Evolutionary conservation across 2,329 filamentous ascomycete genomes (phyloP).

Genomic region (Fusarium sp.): DNA sequence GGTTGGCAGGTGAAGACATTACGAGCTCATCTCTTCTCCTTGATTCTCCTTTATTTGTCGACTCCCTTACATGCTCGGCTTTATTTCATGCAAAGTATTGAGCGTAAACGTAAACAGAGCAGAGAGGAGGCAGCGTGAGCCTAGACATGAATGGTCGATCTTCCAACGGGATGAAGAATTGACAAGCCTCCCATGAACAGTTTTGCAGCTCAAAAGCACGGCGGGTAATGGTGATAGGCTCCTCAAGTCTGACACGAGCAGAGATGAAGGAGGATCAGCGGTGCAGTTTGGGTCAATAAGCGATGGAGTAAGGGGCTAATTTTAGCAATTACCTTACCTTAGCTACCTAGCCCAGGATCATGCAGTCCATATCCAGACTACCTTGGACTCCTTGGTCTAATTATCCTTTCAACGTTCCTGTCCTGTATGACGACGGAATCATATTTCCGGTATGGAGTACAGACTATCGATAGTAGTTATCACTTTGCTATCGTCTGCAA

Average conservation of each 20-base stretch:
- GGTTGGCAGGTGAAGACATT: conserved; percentile 36
- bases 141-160: conserved; percentile 32
- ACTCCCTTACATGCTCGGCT: conserved; percentile 26
- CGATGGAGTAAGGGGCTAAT: conserved; percentile 41
- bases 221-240: too few relatives aligned
- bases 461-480: too few relatives aligned
- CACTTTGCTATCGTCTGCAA: too few relatives aligned
- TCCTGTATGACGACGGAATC: conserved; percentile 9
- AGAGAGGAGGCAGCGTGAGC: conserved; percentile 8
- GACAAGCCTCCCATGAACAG: background rate
- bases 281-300: conserved; percentile 43
- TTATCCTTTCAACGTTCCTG: background rate
- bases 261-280: conserved; percentile 20
- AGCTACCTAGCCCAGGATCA: conserved; percentile 17
- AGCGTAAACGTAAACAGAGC: conserved; percentile 15
- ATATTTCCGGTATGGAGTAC: background rate
- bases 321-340: conserved; percentile 35
- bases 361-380: background rate
- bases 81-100: conserved; percentile 20
- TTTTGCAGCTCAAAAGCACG: conserved; percentile 7
- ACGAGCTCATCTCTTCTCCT: conserved; percentile 37
- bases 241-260: background rate
- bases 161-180: background rate
- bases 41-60: background rate
- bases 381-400: too few relatives aligned